Evolutionary conservation across 2,329 filamentous ascomycete genomes (phyloP), one percentile per base, ranked within the genome.

Genomic region (Diaporthe eres): DNA sequence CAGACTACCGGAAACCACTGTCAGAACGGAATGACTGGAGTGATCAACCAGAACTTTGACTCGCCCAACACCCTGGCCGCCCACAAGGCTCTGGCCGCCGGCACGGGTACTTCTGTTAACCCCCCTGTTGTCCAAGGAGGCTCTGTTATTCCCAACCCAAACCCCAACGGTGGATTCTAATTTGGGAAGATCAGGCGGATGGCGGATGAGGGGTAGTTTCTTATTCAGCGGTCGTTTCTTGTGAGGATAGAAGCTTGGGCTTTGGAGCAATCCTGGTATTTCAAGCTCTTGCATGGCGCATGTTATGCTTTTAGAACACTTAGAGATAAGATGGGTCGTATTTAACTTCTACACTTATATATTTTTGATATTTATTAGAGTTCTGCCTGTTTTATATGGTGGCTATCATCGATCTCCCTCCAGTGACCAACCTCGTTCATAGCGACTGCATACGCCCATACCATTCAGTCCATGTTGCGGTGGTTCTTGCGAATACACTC

Each of bases 1-100:
- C 86, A 87, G 82, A 82, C 82, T 57, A 79, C 75, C 28, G 85
- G 83, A 28, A 79, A 80, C 77, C 88, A 89, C 80, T 90, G 88
- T 84, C 84, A 87, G 78, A 83, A 80, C 15, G 87, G 87, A 76
- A 89, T 89, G 88, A 83, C 85, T 4, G 87, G 85, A 19, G 84
- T 87, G 55, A 85, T 89, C 82, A 89, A 89, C 82, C 86, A 87
- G 81, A 83, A 84, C 80, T 85, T 86, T n/a, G 78, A 83, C 78
- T 77, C 82, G 37, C 79, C 81, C 76, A 83, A 83, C 76, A 87
- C 83, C 61, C 83, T 88, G 25, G 76, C 80, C 19, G 81, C 80
- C 34, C 83, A 87, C 80, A 83, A 81, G 78, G 80, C 81, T 22
- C 78, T 83, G 2, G 86, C 86, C 12, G 83, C 82, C 5, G 61